Conservation (phyloP, 352 stramenopile species). For the Pythium phragmitis region DNA sequence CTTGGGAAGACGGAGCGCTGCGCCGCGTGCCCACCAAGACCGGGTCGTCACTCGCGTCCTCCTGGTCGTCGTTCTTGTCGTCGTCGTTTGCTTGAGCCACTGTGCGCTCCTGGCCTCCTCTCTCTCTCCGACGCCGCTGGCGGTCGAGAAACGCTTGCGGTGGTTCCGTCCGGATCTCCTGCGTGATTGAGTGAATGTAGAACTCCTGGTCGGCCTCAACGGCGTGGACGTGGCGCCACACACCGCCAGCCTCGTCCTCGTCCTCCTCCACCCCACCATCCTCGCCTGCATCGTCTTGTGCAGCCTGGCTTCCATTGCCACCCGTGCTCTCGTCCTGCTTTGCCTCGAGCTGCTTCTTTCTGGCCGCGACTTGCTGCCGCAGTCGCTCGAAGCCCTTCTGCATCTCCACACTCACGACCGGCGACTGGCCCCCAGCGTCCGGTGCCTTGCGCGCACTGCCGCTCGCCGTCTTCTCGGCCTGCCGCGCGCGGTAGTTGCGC, state of each 20-base stretch:
- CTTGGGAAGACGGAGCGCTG: conserved; percentile 21
- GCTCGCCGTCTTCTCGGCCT: conserved; percentile 48
- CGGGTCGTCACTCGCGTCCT: conserved; percentile 10
- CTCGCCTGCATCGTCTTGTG: background rate
- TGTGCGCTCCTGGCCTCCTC: background rate
- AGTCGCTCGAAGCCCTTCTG: conserved; percentile 76
- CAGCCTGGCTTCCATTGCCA: background rate
- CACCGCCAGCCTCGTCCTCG: conserved; percentile 26
- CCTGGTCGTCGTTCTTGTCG: conserved; percentile 18
- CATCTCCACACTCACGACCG: conserved; percentile 53
- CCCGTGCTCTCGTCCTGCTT: conserved; percentile 2
- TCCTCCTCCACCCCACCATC: conserved; percentile 1
- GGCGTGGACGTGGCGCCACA: conserved; percentile 71
- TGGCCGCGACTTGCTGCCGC: conserved; percentile 60
- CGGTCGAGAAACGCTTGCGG: conserved; percentile 49
- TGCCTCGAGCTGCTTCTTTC: conserved; percentile 37
- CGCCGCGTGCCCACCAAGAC: conserved; percentile 1
- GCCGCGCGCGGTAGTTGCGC: conserved; percentile 57
- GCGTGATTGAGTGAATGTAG: conserved; percentile 74
- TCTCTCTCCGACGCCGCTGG: conserved; percentile 40
- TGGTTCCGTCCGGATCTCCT: conserved; percentile 68
- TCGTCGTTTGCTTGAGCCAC: background rate
- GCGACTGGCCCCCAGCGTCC: background rate
- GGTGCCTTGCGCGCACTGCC: conserved; percentile 23
- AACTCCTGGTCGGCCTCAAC: conserved; percentile 65